Evolutionary conservation across 805 yeast genomes (phyloP).

Genomic region (Candida rishiriensis): DNA sequence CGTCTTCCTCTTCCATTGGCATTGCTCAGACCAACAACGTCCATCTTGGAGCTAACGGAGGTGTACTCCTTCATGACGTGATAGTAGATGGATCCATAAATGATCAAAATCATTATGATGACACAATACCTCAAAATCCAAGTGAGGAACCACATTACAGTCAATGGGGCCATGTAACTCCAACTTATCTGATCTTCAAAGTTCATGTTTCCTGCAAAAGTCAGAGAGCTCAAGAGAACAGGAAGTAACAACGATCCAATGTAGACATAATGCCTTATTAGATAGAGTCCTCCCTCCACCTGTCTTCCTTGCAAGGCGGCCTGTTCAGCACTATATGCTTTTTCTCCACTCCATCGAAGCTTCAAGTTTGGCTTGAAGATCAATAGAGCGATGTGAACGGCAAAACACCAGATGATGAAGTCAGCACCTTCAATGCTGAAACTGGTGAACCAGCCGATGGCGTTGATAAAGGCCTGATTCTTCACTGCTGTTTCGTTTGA

Average conservation of each 20-base stretch:
- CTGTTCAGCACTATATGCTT: conserved; percentile 2
- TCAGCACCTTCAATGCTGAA: conserved; percentile 83
- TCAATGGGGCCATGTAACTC: conserved; percentile 70
- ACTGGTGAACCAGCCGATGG: conserved; percentile 78
- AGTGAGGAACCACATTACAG: conserved; percentile 72
- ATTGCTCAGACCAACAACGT: conserved; percentile 9
- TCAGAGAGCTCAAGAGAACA: conserved; percentile 61
- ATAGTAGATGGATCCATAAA: conserved; percentile 67
- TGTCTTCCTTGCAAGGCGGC: conserved; percentile 11
- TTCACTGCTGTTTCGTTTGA: conserved; percentile 6
- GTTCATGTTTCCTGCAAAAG: conserved; percentile 53
- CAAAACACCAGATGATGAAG: conserved; percentile 74
- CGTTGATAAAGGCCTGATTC: conserved; percentile 45
- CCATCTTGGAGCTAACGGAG: conserved; percentile 41
- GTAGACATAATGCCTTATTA: conserved; percentile 54
- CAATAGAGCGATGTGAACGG: conserved; percentile 72
- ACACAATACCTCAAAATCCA: conserved; percentile 81
- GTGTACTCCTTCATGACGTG: conserved; percentile 65
- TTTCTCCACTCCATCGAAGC: conserved; percentile 27
- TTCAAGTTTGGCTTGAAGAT: conserved; percentile 60
- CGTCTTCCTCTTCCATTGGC: conserved; percentile 1
- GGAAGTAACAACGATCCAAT: conserved; percentile 58
- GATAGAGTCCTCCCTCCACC: conserved; percentile 69
- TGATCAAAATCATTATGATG: conserved; percentile 53
- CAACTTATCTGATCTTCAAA: conserved; percentile 63